Evolutionary conservation across 73 alveolate genomes (phyloP).

Genomic region (Paramecium pentaurelia): DNA sequence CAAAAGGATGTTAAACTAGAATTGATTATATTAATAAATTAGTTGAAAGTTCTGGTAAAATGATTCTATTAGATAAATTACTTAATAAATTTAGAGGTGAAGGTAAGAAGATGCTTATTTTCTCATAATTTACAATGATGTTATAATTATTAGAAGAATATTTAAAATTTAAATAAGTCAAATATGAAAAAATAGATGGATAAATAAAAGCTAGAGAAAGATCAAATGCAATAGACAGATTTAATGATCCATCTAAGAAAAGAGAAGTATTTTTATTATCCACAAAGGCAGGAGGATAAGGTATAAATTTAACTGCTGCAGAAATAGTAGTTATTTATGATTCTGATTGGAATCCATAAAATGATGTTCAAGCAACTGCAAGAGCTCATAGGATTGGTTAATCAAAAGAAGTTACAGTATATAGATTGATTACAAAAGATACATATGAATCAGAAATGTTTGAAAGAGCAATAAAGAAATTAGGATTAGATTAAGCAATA

Average conservation of each 20-base stretch:
- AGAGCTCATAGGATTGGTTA: slow-evolving; percentile 99
- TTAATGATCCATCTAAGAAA: slow-evolving; percentile 88
- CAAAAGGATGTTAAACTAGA: slow-evolving; percentile 56
- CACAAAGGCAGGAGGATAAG: slow-evolving; percentile 99
- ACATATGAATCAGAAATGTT: slow-evolving; percentile 98
- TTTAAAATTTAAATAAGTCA: slow-evolving; percentile 75
- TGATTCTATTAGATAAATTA: slow-evolving; percentile 85
- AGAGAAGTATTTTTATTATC: slow-evolving; percentile 93
- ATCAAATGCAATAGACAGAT: slow-evolving; percentile 87
- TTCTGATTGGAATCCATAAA: slow-evolving; percentile 99
- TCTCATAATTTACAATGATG: slow-evolving; percentile 96
- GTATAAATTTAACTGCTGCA: slow-evolving; percentile 97
- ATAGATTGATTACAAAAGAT: slow-evolving; percentile 90
- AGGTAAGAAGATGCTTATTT: slow-evolving; percentile 93
- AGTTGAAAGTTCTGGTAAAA: slow-evolving; percentile 87
- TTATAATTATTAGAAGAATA: slow-evolving; percentile 88
- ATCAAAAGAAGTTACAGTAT: slow-evolving; percentile 95
- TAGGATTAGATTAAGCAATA: slow-evolving; percentile 92
- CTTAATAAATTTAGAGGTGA: slow-evolving; percentile 77
- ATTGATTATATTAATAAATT: slow-evolving; percentile 68
- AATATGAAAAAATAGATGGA: slow-evolving; percentile 94
- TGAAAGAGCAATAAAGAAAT: slow-evolving; percentile 86
- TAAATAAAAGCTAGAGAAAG: slow-evolving; percentile 93
- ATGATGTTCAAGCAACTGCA: slow-evolving; percentile 97
- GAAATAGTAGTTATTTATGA: slow-evolving; percentile 98